phyloP scores from a whole-genome alignment of 495 filamentous ascomycete genomes.

The Hypoxylon intermedium region DNA sequence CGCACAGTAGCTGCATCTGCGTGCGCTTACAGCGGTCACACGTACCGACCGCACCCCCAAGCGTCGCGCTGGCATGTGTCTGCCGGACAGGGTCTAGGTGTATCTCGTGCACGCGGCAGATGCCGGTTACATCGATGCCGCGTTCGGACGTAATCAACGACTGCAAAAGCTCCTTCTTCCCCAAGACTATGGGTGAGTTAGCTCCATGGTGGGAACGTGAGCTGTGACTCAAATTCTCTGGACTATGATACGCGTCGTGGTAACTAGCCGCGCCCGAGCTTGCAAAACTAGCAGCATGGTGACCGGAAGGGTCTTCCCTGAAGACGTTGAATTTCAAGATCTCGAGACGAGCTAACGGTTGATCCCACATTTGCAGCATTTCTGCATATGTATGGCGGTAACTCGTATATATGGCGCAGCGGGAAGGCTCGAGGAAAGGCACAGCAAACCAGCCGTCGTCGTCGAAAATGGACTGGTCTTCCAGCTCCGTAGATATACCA shows the following conservation, averaged over 20 bases:
- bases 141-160: slow-evolving; percentile 49
- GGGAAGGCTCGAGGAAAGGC: slow-evolving; percentile 72
- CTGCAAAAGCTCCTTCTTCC: slow-evolving; percentile 54
- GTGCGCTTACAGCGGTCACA: slow-evolving; percentile 59
- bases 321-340: slow-evolving; percentile 82
- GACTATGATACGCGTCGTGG: slow-evolving; percentile 44
- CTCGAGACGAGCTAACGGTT: slow-evolving; percentile 76
- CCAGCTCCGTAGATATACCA: slow-evolving; percentile 68
- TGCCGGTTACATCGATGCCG: slow-evolving; percentile 65
- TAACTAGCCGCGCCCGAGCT: slow-evolving; percentile 40
- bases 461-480: slow-evolving; percentile 80
- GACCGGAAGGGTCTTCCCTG: slow-evolving; percentile 47
- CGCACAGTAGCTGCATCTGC: slow-evolving; percentile 63
- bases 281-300: slow-evolving; percentile 32
- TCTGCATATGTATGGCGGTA: slow-evolving; percentile 85
- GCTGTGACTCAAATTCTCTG: slow-evolving; percentile 35
- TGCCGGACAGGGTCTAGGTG: slow-evolving; percentile 60
- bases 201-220: slow-evolving; percentile 28
- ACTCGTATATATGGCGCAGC: slow-evolving; percentile 64
- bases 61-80: slow-evolving; percentile 44
- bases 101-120: slow-evolving; percentile 64
- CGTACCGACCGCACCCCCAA: slow-evolving; percentile 61
- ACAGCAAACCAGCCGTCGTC: slow-evolving; percentile 73
- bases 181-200: slow-evolving; percentile 54
- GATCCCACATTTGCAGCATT: slow-evolving; percentile 81